A percentile compares a stretch with the other conserved stretches of the same genome.
These are phyloP conservation scores for Phanerochaete carnosa DNA, from an alignment of 768 basidiomycete species.

Conservation along the genomic window DNA sequence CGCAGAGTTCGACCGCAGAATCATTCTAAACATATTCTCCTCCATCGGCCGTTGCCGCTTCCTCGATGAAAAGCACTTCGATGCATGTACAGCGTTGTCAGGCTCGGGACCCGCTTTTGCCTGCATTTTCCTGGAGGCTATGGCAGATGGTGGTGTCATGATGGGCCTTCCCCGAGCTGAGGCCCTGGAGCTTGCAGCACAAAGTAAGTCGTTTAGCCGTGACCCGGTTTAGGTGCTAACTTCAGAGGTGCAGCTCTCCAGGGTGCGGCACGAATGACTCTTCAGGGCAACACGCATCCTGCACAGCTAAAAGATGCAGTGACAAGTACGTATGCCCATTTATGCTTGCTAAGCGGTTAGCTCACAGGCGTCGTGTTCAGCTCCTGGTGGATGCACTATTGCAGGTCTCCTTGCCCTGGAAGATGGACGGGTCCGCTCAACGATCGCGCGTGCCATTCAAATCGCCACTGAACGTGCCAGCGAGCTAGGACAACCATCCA, in stretches of 20 bases:
- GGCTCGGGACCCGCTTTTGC: slow-evolving; percentile 98
- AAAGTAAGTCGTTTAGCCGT: slow-evolving; percentile 58
- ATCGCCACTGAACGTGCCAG: slow-evolving; percentile 88
- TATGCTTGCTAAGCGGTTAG: background rate
- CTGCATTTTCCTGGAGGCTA: slow-evolving; percentile 94
- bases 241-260: slow-evolving; percentile 65
- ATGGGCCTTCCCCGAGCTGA: slow-evolving; percentile 96
- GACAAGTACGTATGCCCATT: slow-evolving; percentile 70
- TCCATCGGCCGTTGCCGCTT: slow-evolving; percentile 95
- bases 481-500: slow-evolving; percentile 71
- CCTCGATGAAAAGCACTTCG: slow-evolving; percentile 98
- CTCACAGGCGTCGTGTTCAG: slow-evolving; percentile 38
- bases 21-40: slow-evolving; percentile 92
- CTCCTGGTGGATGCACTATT: slow-evolving; percentile 97
- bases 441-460: slow-evolving; percentile 93
- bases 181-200: slow-evolving; percentile 91
- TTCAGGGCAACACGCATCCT: slow-evolving; percentile 87
- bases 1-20: slow-evolving; percentile 58
- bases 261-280: slow-evolving; percentile 93
- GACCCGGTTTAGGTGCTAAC: background rate
- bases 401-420: slow-evolving; percentile 95
- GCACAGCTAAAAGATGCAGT: slow-evolving; percentile 97
- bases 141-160: slow-evolving; percentile 99
- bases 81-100: slow-evolving; percentile 94
- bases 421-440: slow-evolving; percentile 89